Conservation (phyloP, 768 basidiomycete genomes). For the Leccinum disarticulatum region DNA sequence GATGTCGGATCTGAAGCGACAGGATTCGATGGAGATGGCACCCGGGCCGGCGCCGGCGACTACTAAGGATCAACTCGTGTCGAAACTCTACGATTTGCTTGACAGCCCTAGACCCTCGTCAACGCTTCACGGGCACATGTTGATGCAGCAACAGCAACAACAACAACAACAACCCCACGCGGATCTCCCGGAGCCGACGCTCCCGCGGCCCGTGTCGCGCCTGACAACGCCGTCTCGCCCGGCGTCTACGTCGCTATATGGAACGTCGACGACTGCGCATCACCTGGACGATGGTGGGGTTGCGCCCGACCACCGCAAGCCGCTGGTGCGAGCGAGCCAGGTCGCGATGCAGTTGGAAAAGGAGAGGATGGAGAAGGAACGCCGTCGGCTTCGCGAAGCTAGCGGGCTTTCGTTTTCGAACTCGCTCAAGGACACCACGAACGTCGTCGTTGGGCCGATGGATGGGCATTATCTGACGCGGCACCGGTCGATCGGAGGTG, state of each 20-base stretch:
- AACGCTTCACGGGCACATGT: constrained; percentile 39
- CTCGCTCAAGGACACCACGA: constrained; percentile 32
- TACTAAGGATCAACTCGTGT: constrained; percentile 32
- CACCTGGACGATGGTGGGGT: constrained; percentile 13
- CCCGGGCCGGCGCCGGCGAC: background rate
- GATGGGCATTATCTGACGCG: constrained; percentile 24
- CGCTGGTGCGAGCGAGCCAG: constrained; percentile 50
- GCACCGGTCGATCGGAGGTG: constrained; percentile 10
- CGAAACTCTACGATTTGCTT: constrained; percentile 49
- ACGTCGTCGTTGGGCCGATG: constrained; percentile 10
- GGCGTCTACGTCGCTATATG: constrained; percentile 21
- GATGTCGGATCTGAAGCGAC: constrained; percentile 22
- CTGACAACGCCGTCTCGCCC: constrained; percentile 22
- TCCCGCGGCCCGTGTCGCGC: constrained; percentile 24
- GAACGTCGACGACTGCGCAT: constrained; percentile 16
- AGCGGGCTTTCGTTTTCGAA: constrained; percentile 5
- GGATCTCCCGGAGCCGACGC: constrained; percentile 26
- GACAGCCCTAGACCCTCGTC: constrained; percentile 42
- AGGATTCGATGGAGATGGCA: constrained; percentile 18
- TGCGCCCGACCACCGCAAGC: constrained; percentile 19
- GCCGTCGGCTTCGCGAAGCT: constrained; percentile 27
- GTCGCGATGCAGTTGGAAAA: constrained; percentile 55
- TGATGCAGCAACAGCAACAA: too few relatives aligned
- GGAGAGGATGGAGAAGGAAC: constrained; percentile 38
- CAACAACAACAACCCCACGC: constrained; percentile 19